These are phyloP conservation scores for Tetrapisispora namnaoensis DNA, from an alignment of 805 yeast genomes.

Conservation along the genomic window DNA sequence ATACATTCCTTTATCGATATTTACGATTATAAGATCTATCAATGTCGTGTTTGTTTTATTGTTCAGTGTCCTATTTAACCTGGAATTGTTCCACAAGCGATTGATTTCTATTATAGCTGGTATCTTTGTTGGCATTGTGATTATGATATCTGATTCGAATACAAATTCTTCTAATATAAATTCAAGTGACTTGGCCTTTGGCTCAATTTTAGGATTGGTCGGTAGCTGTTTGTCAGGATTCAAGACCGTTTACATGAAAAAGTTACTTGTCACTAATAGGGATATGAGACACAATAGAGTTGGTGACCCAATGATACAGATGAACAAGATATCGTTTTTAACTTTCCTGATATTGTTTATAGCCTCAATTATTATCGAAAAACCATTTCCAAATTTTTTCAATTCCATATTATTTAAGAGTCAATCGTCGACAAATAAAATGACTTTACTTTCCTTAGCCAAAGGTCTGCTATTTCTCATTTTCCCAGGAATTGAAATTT, in stretches of 20 bases:
- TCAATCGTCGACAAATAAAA: not conserved
- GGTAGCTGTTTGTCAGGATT: constrained; percentile 81
- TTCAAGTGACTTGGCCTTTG: constrained; percentile 32
- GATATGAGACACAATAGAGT: constrained; percentile 17
- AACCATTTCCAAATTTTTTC: constrained; percentile 31
- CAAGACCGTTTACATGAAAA: constrained; percentile 91
- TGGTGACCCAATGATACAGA: constrained; percentile 76
- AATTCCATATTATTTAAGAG: constrained; percentile 16
- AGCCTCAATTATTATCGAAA: constrained; percentile 63
- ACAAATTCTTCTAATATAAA: constrained; percentile 8
- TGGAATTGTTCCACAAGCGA: constrained; percentile 65
- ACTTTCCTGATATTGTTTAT: constrained; percentile 57
- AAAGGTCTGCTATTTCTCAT: constrained; percentile 49
- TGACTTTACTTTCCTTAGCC: constrained; percentile 30
- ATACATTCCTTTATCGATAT: constrained; percentile 69
- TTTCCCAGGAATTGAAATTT: constrained; percentile 81
- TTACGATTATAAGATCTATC: constrained; percentile 88
- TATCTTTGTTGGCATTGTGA: constrained; percentile 70
- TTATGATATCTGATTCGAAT: constrained; percentile 60
- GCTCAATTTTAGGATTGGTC: constrained; percentile 62
- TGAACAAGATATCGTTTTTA: constrained; percentile 73
- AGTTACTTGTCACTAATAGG: constrained; percentile 54
- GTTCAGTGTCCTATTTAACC: constrained; percentile 72
- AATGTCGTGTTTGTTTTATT: constrained; percentile 78
- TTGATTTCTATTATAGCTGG: constrained; percentile 58